Evolutionary conservation across 2,329 filamentous ascomycete genomes (phyloP).

Genomic region (Penicillium nordicum): DNA sequence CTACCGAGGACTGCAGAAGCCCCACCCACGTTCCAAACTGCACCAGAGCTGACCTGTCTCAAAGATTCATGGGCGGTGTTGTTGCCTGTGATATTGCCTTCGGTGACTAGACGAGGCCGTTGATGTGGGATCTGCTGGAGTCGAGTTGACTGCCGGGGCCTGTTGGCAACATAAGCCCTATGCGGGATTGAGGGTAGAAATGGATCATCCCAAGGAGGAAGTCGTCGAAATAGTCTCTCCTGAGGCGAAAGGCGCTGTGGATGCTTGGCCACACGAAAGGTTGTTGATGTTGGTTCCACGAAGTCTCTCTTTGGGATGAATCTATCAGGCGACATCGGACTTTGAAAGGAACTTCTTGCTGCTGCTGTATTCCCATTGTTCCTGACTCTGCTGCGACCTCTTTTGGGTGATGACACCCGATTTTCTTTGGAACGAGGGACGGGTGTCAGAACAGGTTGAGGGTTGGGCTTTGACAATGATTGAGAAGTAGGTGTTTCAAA

Average conservation of each 20-base stretch:
- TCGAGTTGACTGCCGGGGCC: slow-evolving; percentile 14
- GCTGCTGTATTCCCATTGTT: slow-evolving; percentile 9
- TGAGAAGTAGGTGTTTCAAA: slow-evolving; percentile 13
- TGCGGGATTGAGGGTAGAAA: slow-evolving; percentile 47
- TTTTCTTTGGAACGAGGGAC: slow-evolving; percentile 14
- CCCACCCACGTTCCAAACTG: slow-evolving; percentile 77
- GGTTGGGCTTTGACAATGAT: slow-evolving; percentile 5
- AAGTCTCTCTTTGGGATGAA: slow-evolving; percentile 54
- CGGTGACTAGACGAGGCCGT: slow-evolving; percentile 35
- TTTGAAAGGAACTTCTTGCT: slow-evolving; percentile 13
- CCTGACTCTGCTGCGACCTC: slow-evolving; percentile 18
- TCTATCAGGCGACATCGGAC: slow-evolving; percentile 50
- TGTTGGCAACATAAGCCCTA: slow-evolving; percentile 14
- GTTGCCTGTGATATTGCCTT: slow-evolving; percentile 17
- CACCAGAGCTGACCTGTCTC: slow-evolving; percentile 61
- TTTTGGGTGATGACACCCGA: slow-evolving; percentile 6
- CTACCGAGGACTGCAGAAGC: slow-evolving; percentile 53
- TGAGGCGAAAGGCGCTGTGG: slow-evolving; percentile 44
- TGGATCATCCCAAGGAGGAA: slow-evolving; percentile 48
- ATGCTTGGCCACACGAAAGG: slow-evolving; percentile 53
- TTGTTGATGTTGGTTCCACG: slow-evolving; percentile 43
- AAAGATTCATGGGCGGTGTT: slow-evolving; percentile 18
- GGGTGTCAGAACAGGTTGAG: neutral
- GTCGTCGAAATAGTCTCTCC: slow-evolving; percentile 47
- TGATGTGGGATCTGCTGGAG: slow-evolving; percentile 25